Percentiles rank a stretch among this genome's conserved stretches.
These are phyloP conservation scores for Stephania japonica DNA, from an alignment of 164 flowering plant genomes.

Conservation along the genomic window DNA sequence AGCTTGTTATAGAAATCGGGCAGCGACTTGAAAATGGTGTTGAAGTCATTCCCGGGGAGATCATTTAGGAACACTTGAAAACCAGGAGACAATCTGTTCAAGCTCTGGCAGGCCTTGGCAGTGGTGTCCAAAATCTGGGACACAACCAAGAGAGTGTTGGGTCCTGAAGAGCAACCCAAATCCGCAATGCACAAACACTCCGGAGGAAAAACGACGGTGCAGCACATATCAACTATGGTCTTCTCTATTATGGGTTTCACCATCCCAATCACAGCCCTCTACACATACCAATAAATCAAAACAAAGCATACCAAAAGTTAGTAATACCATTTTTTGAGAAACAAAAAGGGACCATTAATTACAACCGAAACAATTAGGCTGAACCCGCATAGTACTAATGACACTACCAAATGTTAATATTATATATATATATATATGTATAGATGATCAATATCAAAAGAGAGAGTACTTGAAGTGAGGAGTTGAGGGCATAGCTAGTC, in stretches of 20 bases:
- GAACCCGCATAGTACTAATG: no score
- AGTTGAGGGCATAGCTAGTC: constrained; percentile 44
- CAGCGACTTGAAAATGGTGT: constrained; percentile 39
- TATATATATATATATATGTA: no score
- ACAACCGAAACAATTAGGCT: not conserved
- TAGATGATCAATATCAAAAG: not conserved
- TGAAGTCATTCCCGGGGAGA: constrained; percentile 65
- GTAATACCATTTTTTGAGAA: no score
- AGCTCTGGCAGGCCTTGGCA: constrained; percentile 7
- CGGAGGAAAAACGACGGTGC: constrained; percentile 10
- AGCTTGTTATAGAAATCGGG: constrained; percentile 23
- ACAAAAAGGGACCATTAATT: not conserved
- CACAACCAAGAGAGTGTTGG: constrained; percentile 44
- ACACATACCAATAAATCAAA: not conserved
- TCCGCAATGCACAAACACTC: constrained; percentile 41
- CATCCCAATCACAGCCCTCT: constrained; percentile 39
- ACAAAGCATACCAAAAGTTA: not conserved
- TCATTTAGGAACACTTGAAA: constrained; percentile 48
- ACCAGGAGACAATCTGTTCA: constrained; percentile 25
- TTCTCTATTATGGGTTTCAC: constrained; percentile 35
- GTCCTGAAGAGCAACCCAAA: constrained; percentile 74
- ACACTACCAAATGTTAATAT: not conserved
- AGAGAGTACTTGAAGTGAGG: constrained; percentile 30
- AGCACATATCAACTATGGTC: constrained; percentile 28
- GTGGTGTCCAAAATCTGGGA: constrained; percentile 31